Conservation (phyloP, 169 alveolate genomes). For the Neospora caninum region DNA sequence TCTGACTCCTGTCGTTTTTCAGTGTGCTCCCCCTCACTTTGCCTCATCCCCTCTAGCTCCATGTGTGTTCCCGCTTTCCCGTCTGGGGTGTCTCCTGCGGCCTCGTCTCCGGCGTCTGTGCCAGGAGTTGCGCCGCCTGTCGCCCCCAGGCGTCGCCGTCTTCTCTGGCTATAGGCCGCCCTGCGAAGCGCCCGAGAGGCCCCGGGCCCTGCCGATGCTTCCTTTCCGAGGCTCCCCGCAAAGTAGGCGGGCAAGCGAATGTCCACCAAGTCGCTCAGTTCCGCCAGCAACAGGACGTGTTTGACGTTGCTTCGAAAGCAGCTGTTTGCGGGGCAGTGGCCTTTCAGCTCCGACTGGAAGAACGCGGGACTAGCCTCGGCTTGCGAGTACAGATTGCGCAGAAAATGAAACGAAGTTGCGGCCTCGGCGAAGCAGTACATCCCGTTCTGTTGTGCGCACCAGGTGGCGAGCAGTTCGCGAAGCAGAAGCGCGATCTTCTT, state of each 20-base stretch:
- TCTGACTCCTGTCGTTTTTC: no score
- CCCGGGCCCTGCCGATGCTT: neutral
- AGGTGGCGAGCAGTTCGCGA: slow-evolving; percentile 29
- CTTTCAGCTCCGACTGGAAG: neutral
- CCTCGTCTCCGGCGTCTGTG: neutral
- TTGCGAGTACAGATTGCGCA: slow-evolving; percentile 44
- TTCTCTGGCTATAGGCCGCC: neutral
- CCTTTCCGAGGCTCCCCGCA: neutral
- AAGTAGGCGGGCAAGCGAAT: slow-evolving; percentile 40
- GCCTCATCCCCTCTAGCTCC: no score
- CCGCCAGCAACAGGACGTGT: slow-evolving; percentile 39
- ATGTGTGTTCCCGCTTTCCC: no score
- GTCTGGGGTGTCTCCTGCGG: neutral
- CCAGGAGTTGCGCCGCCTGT: neutral
- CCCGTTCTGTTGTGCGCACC: slow-evolving; percentile 42
- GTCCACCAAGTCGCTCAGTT: slow-evolving; percentile 51
- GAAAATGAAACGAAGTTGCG: slow-evolving; percentile 25
- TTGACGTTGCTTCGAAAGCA: slow-evolving; percentile 57
- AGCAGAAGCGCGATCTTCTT: slow-evolving; percentile 20
- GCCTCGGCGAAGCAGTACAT: slow-evolving; percentile 61
- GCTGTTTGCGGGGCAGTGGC: slow-evolving; percentile 49
- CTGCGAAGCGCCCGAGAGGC: neutral
- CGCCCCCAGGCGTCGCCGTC: neutral
- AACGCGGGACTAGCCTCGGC: neutral
- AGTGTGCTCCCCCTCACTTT: no score